Evolutionary conservation across 352 stramenopile genomes (phyloP).

Genomic region (Pythium coloratum): DNA sequence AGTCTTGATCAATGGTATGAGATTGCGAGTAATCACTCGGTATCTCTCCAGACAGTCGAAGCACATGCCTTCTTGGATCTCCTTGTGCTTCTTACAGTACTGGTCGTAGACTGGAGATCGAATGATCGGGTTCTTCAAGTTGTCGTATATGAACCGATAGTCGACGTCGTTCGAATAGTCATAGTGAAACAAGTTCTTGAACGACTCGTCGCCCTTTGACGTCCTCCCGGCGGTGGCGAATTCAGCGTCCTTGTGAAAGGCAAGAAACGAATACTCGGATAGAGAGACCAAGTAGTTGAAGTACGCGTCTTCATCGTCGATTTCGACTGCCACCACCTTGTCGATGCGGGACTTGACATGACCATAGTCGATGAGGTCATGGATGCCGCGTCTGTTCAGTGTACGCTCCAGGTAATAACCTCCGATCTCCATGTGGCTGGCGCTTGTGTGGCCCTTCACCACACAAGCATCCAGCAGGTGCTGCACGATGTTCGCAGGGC

Average conservation of each 20-base stretch:
- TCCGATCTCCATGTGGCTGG: too few relatives aligned
- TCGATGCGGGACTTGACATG: slow-evolving; percentile 11
- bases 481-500: too few relatives aligned
- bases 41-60: slow-evolving; percentile 15
- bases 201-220: slow-evolving; percentile 1
- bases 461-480: too few relatives aligned
- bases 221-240: neutral
- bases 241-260: neutral
- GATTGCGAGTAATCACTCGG: slow-evolving; percentile 18
- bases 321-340: neutral
- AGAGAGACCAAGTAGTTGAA: slow-evolving; percentile 12
- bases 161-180: slow-evolving; percentile 18
- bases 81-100: slow-evolving; percentile 12
- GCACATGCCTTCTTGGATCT: slow-evolving; percentile 5
- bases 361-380: too few relatives aligned
- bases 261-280: slow-evolving; percentile 15
- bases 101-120: slow-evolving; percentile 10
- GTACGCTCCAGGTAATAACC: too few relatives aligned
- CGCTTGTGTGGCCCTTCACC: too few relatives aligned
- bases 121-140: slow-evolving; percentile 13
- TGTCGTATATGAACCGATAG: slow-evolving; percentile 9
- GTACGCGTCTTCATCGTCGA: slow-evolving; percentile 11
- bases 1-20: slow-evolving; percentile 25
- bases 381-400: too few relatives aligned
- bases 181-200: slow-evolving; percentile 14